Evolutionary conservation across 192 early-diverging fungal genomes (phyloP).

Genomic region (Haplosporangium gracile): DNA sequence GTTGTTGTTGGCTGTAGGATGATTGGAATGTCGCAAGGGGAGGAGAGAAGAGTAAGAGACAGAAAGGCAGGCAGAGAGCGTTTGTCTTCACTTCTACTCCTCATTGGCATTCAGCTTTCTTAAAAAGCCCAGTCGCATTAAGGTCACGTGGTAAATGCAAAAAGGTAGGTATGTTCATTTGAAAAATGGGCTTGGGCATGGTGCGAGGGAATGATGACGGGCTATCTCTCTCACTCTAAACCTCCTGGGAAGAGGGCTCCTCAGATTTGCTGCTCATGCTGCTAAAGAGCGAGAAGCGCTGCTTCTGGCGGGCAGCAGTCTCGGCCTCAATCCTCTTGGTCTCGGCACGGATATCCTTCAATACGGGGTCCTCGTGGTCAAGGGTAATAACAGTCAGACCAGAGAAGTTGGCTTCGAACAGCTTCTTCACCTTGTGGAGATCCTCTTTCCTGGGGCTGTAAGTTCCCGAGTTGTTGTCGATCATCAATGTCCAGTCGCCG

Average conservation of each 20-base stretch:
- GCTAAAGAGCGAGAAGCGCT: conserved; percentile 37
- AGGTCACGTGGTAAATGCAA: no score
- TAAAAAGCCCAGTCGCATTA: neutral
- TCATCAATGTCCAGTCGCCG: conserved; percentile 40
- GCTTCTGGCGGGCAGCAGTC: conserved; percentile 20
- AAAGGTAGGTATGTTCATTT: neutral
- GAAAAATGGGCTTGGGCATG: neutral
- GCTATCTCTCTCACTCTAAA: neutral
- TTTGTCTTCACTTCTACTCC: neutral
- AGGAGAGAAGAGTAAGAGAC: neutral
- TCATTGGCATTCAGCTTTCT: neutral
- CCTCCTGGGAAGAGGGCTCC: neutral
- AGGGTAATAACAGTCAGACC: conserved; percentile 28
- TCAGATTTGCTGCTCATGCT: neutral
- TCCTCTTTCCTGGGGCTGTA: conserved; percentile 46
- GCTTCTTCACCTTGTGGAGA: conserved; percentile 23
- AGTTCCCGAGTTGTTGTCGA: conserved; percentile 55
- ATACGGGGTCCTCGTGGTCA: conserved; percentile 33
- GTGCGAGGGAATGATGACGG: neutral
- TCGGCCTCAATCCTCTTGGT: conserved; percentile 40
- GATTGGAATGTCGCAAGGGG: neutral
- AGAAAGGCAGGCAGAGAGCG: neutral
- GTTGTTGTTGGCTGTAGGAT: neutral
- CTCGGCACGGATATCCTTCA: conserved; percentile 43
- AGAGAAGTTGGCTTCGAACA: conserved; percentile 43